Conservation (phyloP, 129 eudicot species). For the Logfia minima region DNA sequence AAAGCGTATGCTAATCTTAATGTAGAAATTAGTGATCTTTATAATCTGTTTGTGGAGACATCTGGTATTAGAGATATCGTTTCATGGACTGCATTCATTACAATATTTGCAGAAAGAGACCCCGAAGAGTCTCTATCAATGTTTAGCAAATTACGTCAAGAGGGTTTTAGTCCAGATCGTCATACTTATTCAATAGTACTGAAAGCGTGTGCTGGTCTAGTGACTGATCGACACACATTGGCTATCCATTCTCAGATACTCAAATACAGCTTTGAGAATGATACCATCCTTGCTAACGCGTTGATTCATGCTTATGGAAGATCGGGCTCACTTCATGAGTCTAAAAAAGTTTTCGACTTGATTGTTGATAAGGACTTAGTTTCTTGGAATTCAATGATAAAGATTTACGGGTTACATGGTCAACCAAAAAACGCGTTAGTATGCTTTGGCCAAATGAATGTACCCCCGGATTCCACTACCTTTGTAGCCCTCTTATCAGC, state of each 20-base stretch:
- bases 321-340: conserved; percentile 51
- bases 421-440: conserved; percentile 45
- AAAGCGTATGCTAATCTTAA: conserved; percentile 67
- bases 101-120: conserved; percentile 52
- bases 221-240: conserved; percentile 52
- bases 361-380: conserved; percentile 49
- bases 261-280: conserved; percentile 45
- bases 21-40: conserved; percentile 42
- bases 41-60: conserved; percentile 51
- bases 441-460: conserved; percentile 51
- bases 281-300: conserved; percentile 55
- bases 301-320: conserved; percentile 82
- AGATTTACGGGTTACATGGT: conserved; percentile 72
- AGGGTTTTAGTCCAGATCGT: conserved; percentile 49
- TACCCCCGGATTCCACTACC: conserved; percentile 59
- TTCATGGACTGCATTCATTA: conserved; percentile 70
- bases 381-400: conserved; percentile 83
- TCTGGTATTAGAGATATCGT: conserved; percentile 54
- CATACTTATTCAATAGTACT: conserved; percentile 52
- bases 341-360: conserved; percentile 51
- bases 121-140: conserved; percentile 52
- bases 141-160: conserved; percentile 44
- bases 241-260: conserved; percentile 48
- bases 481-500: conserved; percentile 74
- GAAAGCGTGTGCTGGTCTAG: conserved; percentile 74